Evolutionary conservation across 129 eudicot species (phyloP), one percentile per base, ranked within the genome.

Genomic region (Erigeron canadensis): DNA sequence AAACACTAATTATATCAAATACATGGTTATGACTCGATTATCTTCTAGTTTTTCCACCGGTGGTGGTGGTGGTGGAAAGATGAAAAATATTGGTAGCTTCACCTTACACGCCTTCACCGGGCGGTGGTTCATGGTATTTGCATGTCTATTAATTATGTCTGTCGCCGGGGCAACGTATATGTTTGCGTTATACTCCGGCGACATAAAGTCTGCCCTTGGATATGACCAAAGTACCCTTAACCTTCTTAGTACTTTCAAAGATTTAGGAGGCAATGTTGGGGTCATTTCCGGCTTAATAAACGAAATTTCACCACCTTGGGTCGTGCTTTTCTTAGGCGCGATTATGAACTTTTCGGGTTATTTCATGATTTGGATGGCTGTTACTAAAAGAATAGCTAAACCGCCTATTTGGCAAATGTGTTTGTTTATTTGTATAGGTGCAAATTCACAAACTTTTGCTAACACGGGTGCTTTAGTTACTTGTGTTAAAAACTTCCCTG

Each of bases 121-220:
- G 43, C 82, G 96, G 48, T 91, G 97, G 97, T 91, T 88, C 94
- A 86, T 91, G 89, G 83, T 88, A 38, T 85, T 88, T 64, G 91
- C 87, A 2, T 84, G 85, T 42, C 79, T 86, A 51, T 83, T 86
- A 7, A 84, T 91, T 65, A 81, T 91, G 96, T 74, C 94, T 1
- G 87, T 84, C 65, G 71, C 90, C 17, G 97, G 97, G 10, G 89
- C 94, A 2, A 85, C 87, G 28, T 91, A 84, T 72, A 84, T 91
- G 77, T 88, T 91, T 43, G 97, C 96, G n/a, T 72, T 81, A 57
- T 91, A 91, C 82, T 88, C 96, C 41, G 80, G 75, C 7, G 94
- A 88, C 51, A 79, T 91, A 22, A 91, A 91, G 64, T 19, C 78
- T 13, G 73, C 94, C 22, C 77, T 88, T 12, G 97, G 96, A 7